These are phyloP conservation scores for Hortaea sp. DNA, from an alignment of 2,329 filamentous ascomycete species.

Conservation along the genomic window DNA sequence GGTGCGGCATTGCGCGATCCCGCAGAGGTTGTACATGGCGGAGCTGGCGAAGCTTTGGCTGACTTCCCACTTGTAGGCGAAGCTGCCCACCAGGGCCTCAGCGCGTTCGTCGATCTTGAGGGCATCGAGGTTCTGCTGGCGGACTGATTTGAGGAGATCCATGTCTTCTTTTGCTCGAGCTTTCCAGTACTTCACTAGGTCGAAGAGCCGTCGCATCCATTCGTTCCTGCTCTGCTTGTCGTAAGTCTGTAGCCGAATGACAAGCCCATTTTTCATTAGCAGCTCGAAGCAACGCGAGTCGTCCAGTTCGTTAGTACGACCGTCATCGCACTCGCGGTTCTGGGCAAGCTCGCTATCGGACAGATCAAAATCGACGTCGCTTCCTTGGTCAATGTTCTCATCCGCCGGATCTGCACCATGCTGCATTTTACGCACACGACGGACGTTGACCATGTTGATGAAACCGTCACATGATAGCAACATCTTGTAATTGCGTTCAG, in stretches of 20 bases:
- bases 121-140: conserved; percentile 47
- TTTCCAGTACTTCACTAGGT: conserved; percentile 53
- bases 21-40: conserved; percentile 57
- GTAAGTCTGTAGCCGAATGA: conserved; percentile 49
- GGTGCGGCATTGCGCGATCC: conserved; percentile 51
- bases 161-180: conserved; percentile 46
- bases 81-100: conserved; percentile 56
- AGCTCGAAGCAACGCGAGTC: conserved; percentile 52
- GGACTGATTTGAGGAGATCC: conserved; percentile 45
- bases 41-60: conserved; percentile 53
- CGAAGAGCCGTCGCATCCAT: conserved; percentile 50
- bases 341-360: conserved; percentile 21
- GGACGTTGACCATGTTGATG: conserved; percentile 50
- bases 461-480: conserved; percentile 52
- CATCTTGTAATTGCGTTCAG: conserved; percentile 48
- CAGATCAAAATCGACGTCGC: conserved; percentile 47
- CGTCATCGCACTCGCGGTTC: conserved; percentile 35
- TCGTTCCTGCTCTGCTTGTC: conserved; percentile 47
- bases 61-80: conserved; percentile 59
- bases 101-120: conserved; percentile 56
- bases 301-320: conserved; percentile 43
- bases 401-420: conserved; percentile 45
- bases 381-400: conserved; percentile 40
- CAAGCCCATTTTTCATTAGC: conserved; percentile 49
- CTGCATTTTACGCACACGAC: conserved; percentile 46